These are phyloP conservation scores for Apium graveolens DNA, from an alignment of 129 eudicot species.

Conservation along the genomic window DNA sequence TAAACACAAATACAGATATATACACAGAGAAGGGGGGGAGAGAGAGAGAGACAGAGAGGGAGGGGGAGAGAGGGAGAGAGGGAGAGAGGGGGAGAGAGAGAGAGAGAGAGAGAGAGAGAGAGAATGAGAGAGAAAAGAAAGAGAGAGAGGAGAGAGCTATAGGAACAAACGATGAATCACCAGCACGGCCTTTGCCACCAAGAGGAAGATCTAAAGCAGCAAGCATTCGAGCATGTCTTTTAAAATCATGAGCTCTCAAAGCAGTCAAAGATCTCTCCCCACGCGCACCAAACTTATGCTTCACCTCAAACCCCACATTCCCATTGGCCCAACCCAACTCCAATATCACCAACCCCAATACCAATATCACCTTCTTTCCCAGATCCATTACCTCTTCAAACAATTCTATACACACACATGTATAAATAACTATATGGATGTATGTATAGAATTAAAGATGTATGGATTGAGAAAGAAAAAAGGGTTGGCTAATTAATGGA, in stretches of 20 bases:
- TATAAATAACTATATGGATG: neutral
- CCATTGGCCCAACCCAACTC: conserved; percentile 25
- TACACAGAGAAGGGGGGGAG: neutral
- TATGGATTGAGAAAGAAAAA: neutral
- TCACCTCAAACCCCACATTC: conserved; percentile 58
- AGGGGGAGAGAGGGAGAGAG: neutral
- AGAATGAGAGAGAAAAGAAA: neutral
- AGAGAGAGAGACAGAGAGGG: neutral
- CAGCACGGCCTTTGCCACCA: conserved; percentile 85
- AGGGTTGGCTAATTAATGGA: neutral
- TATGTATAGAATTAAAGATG: neutral
- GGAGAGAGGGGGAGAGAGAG: neutral
- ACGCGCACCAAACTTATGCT: conserved; percentile 51
- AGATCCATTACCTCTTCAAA: conserved; percentile 27
- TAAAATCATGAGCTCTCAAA: conserved; percentile 48
- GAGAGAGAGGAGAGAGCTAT: neutral
- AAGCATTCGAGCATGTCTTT: conserved; percentile 65
- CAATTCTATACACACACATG: conserved; percentile 1
- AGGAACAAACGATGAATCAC: conserved; percentile 63
- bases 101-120: neutral
- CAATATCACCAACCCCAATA: conserved; percentile 23
- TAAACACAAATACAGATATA: too few species aligned
- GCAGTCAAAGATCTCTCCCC: conserved; percentile 30
- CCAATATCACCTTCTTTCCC: conserved; percentile 17
- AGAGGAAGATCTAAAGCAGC: conserved; percentile 58